Conservation (phyloP, 2,329 filamentous ascomycete species). For the Cladosporium sphaerospermum region DNA sequence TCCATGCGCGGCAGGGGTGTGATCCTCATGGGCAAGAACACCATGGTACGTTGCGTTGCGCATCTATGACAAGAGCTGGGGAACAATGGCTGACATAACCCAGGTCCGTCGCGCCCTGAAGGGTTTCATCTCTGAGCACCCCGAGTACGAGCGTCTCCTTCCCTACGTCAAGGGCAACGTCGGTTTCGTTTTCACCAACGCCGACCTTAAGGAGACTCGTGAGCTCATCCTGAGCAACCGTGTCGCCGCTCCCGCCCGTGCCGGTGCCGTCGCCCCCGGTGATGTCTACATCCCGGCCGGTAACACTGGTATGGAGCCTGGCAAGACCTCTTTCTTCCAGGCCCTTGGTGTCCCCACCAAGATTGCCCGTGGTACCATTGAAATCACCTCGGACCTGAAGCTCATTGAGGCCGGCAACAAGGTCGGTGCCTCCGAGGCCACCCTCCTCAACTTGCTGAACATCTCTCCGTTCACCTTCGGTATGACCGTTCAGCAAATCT, state of each 20-base stretch:
- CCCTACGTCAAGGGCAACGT: slow-evolving; percentile 96
- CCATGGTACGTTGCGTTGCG: slow-evolving; percentile 64
- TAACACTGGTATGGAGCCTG: slow-evolving; percentile 99
- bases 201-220: slow-evolving; percentile 83
- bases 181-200: slow-evolving; percentile 99
- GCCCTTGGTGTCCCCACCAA: slow-evolving; percentile 99
- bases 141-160: slow-evolving; percentile 97
- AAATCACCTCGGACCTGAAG: slow-evolving; percentile 98
- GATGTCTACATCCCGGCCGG: slow-evolving; percentile 95
- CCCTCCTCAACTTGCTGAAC: slow-evolving; percentile 99
- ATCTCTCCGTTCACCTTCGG: slow-evolving; percentile 99
- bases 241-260: slow-evolving; percentile 95
- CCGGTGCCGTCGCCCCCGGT: slow-evolving; percentile 85
- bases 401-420: slow-evolving; percentile 87
- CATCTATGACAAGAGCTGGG: not conserved
- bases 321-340: slow-evolving; percentile 99
- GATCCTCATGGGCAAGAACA: slow-evolving; percentile 99
- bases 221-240: slow-evolving; percentile 95
- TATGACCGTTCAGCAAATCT: slow-evolving; percentile 93
- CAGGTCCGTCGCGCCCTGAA: slow-evolving; percentile 94
- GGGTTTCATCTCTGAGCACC: slow-evolving; percentile 82
- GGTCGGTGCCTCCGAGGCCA: slow-evolving; percentile 98
- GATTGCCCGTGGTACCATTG: slow-evolving; percentile 99
- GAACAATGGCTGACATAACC: slow-evolving; percentile 13
- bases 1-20: slow-evolving; percentile 86